Evolutionary conservation across 495 filamentous ascomycete species (phyloP).

Genomic region (Mycothermus thermophilus): DNA sequence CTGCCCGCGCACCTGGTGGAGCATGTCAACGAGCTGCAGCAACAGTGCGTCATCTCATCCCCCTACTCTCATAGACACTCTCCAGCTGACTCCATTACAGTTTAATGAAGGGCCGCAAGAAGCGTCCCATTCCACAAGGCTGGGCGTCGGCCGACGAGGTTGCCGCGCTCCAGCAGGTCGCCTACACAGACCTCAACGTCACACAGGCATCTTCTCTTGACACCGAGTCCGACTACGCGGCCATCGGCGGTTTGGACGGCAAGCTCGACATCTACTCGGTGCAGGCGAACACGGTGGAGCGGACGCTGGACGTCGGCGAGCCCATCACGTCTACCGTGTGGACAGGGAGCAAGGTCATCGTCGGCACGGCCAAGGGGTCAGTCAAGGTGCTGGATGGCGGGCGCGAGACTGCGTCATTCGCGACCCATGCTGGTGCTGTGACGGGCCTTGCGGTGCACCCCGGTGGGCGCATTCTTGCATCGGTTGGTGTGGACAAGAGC

Average conservation of each 20-base stretch:
- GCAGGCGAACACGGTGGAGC: slow-evolving; percentile 50
- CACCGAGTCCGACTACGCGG: slow-evolving; percentile 57
- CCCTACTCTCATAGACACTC: background rate
- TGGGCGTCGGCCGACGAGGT: slow-evolving; percentile 73
- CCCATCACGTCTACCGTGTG: slow-evolving; percentile 68
- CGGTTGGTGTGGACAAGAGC: slow-evolving; percentile 83
- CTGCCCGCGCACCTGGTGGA: slow-evolving; percentile 59
- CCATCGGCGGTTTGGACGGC: slow-evolving; percentile 68
- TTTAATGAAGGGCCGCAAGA: slow-evolving; percentile 70
- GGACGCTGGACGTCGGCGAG: slow-evolving; percentile 49
- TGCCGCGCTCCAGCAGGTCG: slow-evolving; percentile 46
- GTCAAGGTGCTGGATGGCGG: slow-evolving; percentile 68
- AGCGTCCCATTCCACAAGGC: slow-evolving; percentile 67
- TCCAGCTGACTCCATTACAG: slow-evolving; percentile 31
- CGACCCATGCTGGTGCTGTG: slow-evolving; percentile 65
- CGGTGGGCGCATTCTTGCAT: slow-evolving; percentile 70
- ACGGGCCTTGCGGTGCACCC: slow-evolving; percentile 72
- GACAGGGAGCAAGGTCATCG: slow-evolving; percentile 54
- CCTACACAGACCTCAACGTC: slow-evolving; percentile 54
- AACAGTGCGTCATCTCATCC: slow-evolving; percentile 43
- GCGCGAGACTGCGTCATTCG: slow-evolving; percentile 47
- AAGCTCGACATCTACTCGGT: slow-evolving; percentile 68
- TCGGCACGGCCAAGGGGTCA: slow-evolving; percentile 60
- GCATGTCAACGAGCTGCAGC: slow-evolving; percentile 64
- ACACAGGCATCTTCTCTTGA: slow-evolving; percentile 45